A percentile compares a stretch with the other conserved stretches of the same genome.
These are phyloP conservation scores for Verticillium dahliae DNA, from an alignment of 2,329 filamentous ascomycete genomes.

Conservation along the genomic window DNA sequence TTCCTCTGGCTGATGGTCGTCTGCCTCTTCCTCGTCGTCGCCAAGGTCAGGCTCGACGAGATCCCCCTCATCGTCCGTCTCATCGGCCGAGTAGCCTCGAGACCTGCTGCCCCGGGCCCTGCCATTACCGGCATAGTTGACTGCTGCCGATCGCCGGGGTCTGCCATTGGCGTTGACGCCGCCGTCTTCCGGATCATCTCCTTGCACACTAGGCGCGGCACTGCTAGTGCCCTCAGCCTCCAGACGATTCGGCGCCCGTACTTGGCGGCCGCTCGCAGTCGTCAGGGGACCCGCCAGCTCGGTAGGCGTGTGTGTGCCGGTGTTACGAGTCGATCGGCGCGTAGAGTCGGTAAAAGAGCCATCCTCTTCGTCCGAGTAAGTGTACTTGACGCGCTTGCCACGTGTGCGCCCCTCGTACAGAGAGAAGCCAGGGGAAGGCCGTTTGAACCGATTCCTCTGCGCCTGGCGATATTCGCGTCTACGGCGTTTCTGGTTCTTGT, in stretches of 20 bases:
- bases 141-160: conserved; percentile 43
- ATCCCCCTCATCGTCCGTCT: conserved; percentile 55
- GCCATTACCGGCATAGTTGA: conserved; percentile 42
- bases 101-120: conserved; percentile 29
- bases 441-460: conserved; percentile 79
- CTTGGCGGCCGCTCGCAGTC: conserved; percentile 83
- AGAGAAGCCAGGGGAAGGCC: conserved; percentile 84
- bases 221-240: conserved; percentile 55
- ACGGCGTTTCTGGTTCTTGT: conserved; percentile 66
- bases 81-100: conserved; percentile 27
- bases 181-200: conserved; percentile 30
- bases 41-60: conserved; percentile 70
- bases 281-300: conserved; percentile 57
- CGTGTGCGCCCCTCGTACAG: conserved; percentile 94
- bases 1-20: conserved; percentile 58
- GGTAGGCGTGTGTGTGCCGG: conserved; percentile 64
- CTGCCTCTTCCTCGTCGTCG: conserved; percentile 66
- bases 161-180: conserved; percentile 38
- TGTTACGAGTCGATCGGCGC: conserved; percentile 68
- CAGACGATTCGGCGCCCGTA: conserved; percentile 60
- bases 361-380: conserved; percentile 84
- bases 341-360: conserved; percentile 59
- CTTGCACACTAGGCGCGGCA: conserved; percentile 37
- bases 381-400: conserved; percentile 95
- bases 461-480: conserved; percentile 84